Conservation (phyloP, 2,329 filamentous ascomycete genomes). For the Penicillium sp. region DNA sequence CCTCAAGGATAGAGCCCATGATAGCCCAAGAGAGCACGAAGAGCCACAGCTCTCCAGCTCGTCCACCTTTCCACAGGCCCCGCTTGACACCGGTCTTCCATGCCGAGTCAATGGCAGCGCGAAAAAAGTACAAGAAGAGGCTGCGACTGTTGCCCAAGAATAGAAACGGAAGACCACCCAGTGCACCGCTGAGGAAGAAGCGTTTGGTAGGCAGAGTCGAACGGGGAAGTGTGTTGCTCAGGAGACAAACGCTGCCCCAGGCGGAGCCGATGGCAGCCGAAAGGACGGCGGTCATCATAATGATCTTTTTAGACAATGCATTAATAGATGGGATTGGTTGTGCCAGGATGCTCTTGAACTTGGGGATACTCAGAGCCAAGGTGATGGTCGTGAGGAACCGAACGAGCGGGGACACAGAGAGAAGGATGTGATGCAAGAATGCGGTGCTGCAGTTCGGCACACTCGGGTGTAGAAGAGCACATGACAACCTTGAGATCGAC, state of each 20-base stretch:
- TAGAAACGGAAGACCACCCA: slow-evolving; percentile 77
- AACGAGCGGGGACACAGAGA: slow-evolving; percentile 73
- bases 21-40: slow-evolving; percentile 77
- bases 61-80: slow-evolving; percentile 79
- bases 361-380: slow-evolving; percentile 62
- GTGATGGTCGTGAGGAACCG: slow-evolving; percentile 70
- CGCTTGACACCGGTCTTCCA: slow-evolving; percentile 95
- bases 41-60: slow-evolving; percentile 77
- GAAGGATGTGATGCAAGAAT: slow-evolving; percentile 82
- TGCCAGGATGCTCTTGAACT: slow-evolving; percentile 65
- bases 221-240: slow-evolving; percentile 74
- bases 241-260: slow-evolving; percentile 88
- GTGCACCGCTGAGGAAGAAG: slow-evolving; percentile 83
- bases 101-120: slow-evolving; percentile 73
- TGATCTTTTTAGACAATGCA: slow-evolving; percentile 62
- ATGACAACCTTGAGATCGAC: slow-evolving; percentile 78
- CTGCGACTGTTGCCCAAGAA: slow-evolving; percentile 58
- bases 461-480: slow-evolving; percentile 80
- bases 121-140: slow-evolving; percentile 74
- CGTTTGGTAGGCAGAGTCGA: slow-evolving; percentile 74
- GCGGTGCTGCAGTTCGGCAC: slow-evolving; percentile 86
- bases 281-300: slow-evolving; percentile 73
- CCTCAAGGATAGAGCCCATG: slow-evolving; percentile 74
- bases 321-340: slow-evolving; percentile 67
- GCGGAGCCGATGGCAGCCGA: slow-evolving; percentile 80